These are phyloP conservation scores for Cicer judaicum DNA, from an alignment of 306 rosid species.

Conservation along the genomic window DNA sequence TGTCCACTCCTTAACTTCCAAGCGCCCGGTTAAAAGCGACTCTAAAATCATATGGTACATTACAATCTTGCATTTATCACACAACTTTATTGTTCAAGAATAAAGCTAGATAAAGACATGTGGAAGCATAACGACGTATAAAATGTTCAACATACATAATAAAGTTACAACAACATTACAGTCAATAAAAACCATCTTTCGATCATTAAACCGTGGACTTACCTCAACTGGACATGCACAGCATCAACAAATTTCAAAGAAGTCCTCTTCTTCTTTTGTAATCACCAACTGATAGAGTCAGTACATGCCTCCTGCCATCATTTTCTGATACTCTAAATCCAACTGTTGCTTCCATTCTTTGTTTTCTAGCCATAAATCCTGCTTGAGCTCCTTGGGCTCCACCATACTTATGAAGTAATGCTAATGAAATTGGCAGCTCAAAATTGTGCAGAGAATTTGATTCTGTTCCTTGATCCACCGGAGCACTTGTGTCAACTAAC, in stretches of 20 bases:
- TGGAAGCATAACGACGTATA: slow-evolving; percentile 8
- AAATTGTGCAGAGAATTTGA: slow-evolving; percentile 76
- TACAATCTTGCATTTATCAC: slow-evolving; percentile 29
- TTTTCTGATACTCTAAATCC: slow-evolving; percentile 81
- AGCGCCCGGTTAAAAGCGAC: background rate
- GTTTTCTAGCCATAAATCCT: slow-evolving; percentile 81
- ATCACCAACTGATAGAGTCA: slow-evolving; percentile 80
- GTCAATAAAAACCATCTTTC: slow-evolving; percentile 27
- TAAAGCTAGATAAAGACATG: background rate
- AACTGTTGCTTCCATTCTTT: slow-evolving; percentile 74
- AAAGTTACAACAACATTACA: slow-evolving; percentile 34
- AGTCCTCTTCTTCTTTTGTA: slow-evolving; percentile 95
- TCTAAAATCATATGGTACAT: background rate
- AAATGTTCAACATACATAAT: slow-evolving; percentile 32
- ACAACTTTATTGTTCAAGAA: background rate
- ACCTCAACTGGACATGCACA: slow-evolving; percentile 43
- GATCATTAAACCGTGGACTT: slow-evolving; percentile 24
- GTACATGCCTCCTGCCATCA: slow-evolving; percentile 71
- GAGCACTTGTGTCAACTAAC: slow-evolving; percentile 86
- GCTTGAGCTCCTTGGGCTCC: slow-evolving; percentile 82
- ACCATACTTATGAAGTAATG: slow-evolving; percentile 78
- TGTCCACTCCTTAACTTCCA: slow-evolving; percentile 24
- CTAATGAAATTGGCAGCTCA: slow-evolving; percentile 87
- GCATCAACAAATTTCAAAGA: slow-evolving; percentile 56
- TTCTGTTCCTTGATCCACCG: slow-evolving; percentile 87